Base-by-base conservation (phyloP, 192 early-diverging fungal genomes). In the Linnemannia exigua region DNA sequence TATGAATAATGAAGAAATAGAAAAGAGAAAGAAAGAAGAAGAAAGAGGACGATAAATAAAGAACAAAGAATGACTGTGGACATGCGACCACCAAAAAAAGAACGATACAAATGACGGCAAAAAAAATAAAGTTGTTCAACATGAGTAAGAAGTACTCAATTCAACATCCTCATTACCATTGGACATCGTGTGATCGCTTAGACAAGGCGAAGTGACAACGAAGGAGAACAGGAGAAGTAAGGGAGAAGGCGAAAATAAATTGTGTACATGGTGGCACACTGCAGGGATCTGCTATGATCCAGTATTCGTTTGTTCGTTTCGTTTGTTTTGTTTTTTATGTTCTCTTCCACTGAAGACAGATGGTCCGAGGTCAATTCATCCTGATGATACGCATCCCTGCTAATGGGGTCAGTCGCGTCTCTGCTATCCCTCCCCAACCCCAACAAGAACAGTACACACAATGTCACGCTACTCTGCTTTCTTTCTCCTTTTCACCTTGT, bases 11-110 rank as follows among this genome's bases (percentile, higher is more conserved):
- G 48, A 19, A 38, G 15, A 22, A 54, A 37, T 47, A 63, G 66
- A 48, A 76, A 63, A 67, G 17, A 67, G 36, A 48, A 37, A 72
- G 25, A 77, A 72, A 8, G 70, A 73, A 66, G 54, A 72, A 63
- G 36, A 78, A 25, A n/a, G 17, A 33, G 3, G 25, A 35, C n/a
- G 11, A 22, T 6, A 37, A 31, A 37, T 37, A 68, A 31, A 37
- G 67, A 37, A 37, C 33, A n/a, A 17, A 31, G 67, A 68, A 37
- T 36, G 35, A 4, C 0, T 68, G 67, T 25, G 52, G n/a, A 25
- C 52, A 25, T 54, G 52, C 52, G 52, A 54, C 52, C 8, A 54
- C 22, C 25, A n/a, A 25, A 7, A 3, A 52, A n/a, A 1, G 19
- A n/a, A 52, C 6, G 51, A 52, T n/a, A 22, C 20, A 22, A 52